Conservation (phyloP, 106 monocot species). For the Phalaenopsis equestris region DNA sequence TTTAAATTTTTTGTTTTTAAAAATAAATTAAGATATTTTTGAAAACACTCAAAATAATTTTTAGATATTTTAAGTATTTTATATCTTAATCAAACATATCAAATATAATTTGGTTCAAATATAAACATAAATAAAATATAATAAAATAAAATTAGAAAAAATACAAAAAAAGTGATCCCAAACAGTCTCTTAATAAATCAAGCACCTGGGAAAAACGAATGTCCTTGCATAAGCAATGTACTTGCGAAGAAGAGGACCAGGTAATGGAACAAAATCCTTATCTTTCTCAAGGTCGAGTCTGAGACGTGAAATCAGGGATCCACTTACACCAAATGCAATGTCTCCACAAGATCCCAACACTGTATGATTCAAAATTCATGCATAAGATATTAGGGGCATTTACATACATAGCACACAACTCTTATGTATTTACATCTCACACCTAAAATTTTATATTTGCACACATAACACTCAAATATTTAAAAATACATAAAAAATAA, state of each 20-base stretch:
- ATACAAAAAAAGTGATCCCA: neutral
- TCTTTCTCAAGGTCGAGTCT: slow-evolving; percentile 72
- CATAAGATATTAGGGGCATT: neutral
- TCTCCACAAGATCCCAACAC: slow-evolving; percentile 25
- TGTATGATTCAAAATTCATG: slow-evolving; percentile 16
- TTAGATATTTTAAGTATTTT: too few relatives aligned
- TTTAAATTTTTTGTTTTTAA: too few relatives aligned
- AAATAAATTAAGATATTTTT: too few relatives aligned
- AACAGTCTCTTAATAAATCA: neutral
- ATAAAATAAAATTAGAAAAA: neutral
- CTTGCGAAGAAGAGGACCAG: slow-evolving; percentile 81
- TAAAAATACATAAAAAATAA: too few relatives aligned
- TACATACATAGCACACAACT: too few relatives aligned
- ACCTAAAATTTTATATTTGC: too few relatives aligned
- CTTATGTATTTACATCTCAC: too few relatives aligned
- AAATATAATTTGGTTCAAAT: too few relatives aligned
- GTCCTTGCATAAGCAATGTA: slow-evolving; percentile 93
- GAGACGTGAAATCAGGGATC: slow-evolving; percentile 62
- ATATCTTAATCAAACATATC: too few relatives aligned
- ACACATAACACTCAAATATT: too few relatives aligned
- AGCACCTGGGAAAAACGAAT: slow-evolving; percentile 71
- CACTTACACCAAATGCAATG: slow-evolving; percentile 18
- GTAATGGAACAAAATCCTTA: slow-evolving; percentile 75
- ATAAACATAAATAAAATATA: too few relatives aligned
- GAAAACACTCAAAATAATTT: too few relatives aligned